Conservation (phyloP, 169 alveolate species). For the Eimeria sp. region DNA sequence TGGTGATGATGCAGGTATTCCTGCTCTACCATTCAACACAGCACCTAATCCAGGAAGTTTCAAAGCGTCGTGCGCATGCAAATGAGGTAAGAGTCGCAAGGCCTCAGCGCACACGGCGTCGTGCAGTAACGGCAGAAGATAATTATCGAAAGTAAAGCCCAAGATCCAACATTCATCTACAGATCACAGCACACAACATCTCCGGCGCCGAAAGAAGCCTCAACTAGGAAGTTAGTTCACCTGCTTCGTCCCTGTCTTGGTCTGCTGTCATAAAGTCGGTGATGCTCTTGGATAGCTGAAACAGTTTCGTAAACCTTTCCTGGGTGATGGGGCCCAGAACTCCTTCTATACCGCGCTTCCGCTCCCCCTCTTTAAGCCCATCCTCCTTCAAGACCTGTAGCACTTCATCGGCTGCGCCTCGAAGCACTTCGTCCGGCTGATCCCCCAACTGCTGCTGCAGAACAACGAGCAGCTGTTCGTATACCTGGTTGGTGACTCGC, state of each 20-base stretch:
- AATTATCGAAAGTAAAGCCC: not conserved
- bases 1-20: not conserved
- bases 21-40: not conserved
- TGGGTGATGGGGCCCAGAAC: slow-evolving; percentile 83
- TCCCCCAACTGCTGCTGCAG: slow-evolving; percentile 95
- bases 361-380: slow-evolving; percentile 80
- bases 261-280: slow-evolving; percentile 81
- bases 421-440: slow-evolving; percentile 94
- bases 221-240: not conserved
- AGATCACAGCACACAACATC: not conserved
- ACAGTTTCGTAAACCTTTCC: slow-evolving; percentile 67
- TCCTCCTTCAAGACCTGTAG: slow-evolving; percentile 94
- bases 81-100: not conserved
- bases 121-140: not conserved
- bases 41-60: not conserved
- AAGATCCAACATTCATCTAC: not conserved
- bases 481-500: slow-evolving; percentile 93
- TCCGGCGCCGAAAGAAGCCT: not conserved
- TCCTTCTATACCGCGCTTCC: slow-evolving; percentile 81
- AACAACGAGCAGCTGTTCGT: slow-evolving; percentile 93
- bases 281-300: slow-evolving; percentile 81
- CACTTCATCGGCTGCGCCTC: slow-evolving; percentile 97
- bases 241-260: slow-evolving; percentile 77
- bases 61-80: not conserved
- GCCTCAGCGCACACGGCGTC: not conserved